These are phyloP conservation scores for Cryptosporidium xiaoi DNA, from an alignment of 169 alveolate species.

Conservation along the genomic window DNA sequence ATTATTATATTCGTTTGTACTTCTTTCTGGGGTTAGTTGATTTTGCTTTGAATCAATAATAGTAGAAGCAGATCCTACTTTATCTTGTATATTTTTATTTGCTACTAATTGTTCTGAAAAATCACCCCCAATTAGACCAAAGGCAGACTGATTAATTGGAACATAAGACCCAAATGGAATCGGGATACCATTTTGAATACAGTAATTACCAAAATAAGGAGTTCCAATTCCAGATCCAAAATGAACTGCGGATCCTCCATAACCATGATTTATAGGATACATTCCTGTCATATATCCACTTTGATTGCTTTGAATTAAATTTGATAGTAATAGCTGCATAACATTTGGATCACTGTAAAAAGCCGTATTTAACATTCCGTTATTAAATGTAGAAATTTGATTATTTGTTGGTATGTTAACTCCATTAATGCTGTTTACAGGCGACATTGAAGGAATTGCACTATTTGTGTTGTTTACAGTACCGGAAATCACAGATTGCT, in stretches of 20 bases:
- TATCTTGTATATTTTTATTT: not conserved
- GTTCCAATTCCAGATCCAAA: not conserved
- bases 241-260: constrained; percentile 9
- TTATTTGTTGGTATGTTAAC: constrained; percentile 13
- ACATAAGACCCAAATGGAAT: not conserved
- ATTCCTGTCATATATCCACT: not conserved
- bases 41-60: not conserved
- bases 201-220: not conserved
- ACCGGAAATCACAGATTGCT: not conserved
- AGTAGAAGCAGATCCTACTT: not conserved
- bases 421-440: constrained; percentile 9
- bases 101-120: not conserved
- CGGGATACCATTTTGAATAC: not conserved
- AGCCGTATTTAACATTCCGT: constrained; percentile 59
- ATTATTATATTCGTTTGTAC: constrained; percentile 1
- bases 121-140: too few relatives aligned
- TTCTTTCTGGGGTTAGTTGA: constrained; percentile 52
- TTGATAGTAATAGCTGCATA: constrained; percentile 33
- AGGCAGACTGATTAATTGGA: not conserved
- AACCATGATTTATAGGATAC: constrained; percentile 35
- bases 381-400: constrained; percentile 18
- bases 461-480: not conserved
- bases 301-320: constrained; percentile 27
- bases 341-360: constrained; percentile 48
- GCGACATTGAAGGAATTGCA: constrained; percentile 26